phyloP scores from a whole-genome alignment of 2,329 filamentous ascomycete genomes.

The Pyricularia sp. region DNA sequence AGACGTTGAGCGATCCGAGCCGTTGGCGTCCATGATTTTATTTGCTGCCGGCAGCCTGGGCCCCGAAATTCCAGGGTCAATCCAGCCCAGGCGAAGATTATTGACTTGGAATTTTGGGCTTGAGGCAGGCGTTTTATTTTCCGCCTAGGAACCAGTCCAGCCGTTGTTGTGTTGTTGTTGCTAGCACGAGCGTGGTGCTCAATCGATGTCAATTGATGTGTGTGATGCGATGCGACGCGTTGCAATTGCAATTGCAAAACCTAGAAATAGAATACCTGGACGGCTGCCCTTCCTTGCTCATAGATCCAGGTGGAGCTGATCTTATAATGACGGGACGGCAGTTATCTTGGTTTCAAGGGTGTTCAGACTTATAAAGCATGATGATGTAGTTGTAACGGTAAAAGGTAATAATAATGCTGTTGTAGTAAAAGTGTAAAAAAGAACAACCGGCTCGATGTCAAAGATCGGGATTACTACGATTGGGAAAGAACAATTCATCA shows the following conservation, averaged over 20 bases:
- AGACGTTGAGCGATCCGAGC: background rate
- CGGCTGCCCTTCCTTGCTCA: background rate
- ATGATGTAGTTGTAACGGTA: background rate
- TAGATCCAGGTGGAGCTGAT: background rate
- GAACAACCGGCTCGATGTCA: background rate
- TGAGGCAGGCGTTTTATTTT: background rate
- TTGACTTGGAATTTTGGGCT: background rate
- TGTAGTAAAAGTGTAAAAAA: background rate
- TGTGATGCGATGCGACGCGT: background rate
- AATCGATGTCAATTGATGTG: background rate
- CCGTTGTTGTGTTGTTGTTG: background rate
- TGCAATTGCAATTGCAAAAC: background rate
- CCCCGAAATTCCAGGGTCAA: background rate
- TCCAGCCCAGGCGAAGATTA: background rate
- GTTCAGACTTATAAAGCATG: background rate
- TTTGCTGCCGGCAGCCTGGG: background rate
- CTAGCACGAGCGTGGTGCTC: background rate
- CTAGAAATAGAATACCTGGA: background rate
- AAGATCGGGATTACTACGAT: background rate
- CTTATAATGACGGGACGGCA: background rate
- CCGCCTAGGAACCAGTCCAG: background rate
- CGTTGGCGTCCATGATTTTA: constrained; percentile 1
- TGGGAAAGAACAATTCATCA: background rate
- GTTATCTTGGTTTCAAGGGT: background rate
- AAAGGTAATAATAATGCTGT: background rate